These are phyloP conservation scores for Phytopythium montanum DNA, from an alignment of 352 stramenopile genomes.

Conservation along the genomic window DNA sequence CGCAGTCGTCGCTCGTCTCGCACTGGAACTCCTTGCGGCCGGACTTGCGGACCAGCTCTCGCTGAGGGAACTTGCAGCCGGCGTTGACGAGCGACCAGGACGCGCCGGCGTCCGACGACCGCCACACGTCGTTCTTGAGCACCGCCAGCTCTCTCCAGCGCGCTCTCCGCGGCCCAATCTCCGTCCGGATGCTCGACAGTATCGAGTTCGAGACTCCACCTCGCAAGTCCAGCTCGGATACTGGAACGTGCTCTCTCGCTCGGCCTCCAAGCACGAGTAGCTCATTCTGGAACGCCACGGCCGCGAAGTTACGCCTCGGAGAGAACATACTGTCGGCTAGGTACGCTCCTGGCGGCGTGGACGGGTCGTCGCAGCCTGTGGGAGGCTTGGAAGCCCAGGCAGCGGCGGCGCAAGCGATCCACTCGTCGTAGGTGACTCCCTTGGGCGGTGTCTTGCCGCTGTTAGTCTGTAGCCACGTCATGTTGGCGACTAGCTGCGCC, in stretches of 20 bases:
- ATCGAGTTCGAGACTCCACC: constrained; percentile 25
- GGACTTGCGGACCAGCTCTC: constrained; percentile 43
- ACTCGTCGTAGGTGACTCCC: constrained; percentile 55
- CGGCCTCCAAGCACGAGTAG: constrained; percentile 59
- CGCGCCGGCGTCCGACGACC: constrained; percentile 58
- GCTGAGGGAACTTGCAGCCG: constrained; percentile 55
- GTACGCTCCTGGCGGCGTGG: constrained; percentile 53
- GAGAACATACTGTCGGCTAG: constrained; percentile 79
- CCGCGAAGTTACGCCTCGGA: constrained; percentile 62
- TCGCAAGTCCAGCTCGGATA: constrained; percentile 46
- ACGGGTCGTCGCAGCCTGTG: constrained; percentile 52
- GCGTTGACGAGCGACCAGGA: constrained; percentile 74
- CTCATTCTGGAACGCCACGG: constrained; percentile 53
- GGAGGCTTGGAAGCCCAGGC: constrained; percentile 48
- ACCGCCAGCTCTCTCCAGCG: constrained; percentile 66
- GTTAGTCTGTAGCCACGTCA: constrained; percentile 74
- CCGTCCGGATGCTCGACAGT: constrained; percentile 5
- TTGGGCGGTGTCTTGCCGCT: constrained; percentile 56
- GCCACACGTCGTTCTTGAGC: constrained; percentile 80
- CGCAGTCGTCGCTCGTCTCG: constrained; percentile 60
- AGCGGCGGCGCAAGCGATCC: constrained; percentile 57
- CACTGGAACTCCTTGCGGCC: constrained; percentile 44
- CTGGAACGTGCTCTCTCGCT: constrained; percentile 51
- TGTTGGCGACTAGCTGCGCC: constrained; percentile 62
- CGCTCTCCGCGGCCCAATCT: constrained; percentile 25